A percentile compares a stretch with the other conserved stretches of the same genome.
Evolutionary conservation across 108 stramenopile species (phyloP).

Genomic region (Phaeodactylum tricornutum): DNA sequence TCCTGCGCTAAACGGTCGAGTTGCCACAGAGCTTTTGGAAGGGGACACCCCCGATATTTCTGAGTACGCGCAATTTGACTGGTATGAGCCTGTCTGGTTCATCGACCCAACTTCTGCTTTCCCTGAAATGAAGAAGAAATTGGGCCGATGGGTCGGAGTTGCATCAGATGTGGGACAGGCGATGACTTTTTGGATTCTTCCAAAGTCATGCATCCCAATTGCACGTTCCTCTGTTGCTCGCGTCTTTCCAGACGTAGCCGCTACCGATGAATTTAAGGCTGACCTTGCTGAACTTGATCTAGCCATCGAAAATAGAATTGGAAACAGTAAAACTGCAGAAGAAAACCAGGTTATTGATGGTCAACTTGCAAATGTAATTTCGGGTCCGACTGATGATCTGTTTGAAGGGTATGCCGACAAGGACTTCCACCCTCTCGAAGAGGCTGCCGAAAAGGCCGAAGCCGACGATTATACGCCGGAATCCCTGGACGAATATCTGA

Average conservation of each 20-base stretch:
- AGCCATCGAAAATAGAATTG: background rate
- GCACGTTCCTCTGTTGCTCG: background rate
- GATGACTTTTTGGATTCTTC: constrained; percentile 5
- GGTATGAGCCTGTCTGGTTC: constrained; percentile 16
- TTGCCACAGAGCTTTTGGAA: constrained; percentile 7
- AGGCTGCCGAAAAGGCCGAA: background rate
- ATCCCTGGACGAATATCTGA: background rate
- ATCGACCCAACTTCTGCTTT: background rate
- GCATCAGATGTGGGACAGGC: constrained; percentile 8
- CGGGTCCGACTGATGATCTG: too few species aligned
- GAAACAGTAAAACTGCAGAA: background rate
- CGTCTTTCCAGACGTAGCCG: background rate
- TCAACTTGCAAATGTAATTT: background rate
- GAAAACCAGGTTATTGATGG: constrained; percentile 3
- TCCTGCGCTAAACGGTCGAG: constrained; percentile 6
- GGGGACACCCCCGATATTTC: constrained; percentile 5
- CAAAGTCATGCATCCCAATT: background rate
- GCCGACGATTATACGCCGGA: constrained; percentile 7
- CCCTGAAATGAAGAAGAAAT: constrained; percentile 1
- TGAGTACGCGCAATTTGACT: background rate
- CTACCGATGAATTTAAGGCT: background rate
- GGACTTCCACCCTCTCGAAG: constrained; percentile 1
- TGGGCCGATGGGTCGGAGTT: constrained; percentile 20
- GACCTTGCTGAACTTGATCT: background rate
- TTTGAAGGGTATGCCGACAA: constrained; percentile 1